Conservation (phyloP, 1,139 yeast genomes). For the Sugiyamaella sp. region DNA sequence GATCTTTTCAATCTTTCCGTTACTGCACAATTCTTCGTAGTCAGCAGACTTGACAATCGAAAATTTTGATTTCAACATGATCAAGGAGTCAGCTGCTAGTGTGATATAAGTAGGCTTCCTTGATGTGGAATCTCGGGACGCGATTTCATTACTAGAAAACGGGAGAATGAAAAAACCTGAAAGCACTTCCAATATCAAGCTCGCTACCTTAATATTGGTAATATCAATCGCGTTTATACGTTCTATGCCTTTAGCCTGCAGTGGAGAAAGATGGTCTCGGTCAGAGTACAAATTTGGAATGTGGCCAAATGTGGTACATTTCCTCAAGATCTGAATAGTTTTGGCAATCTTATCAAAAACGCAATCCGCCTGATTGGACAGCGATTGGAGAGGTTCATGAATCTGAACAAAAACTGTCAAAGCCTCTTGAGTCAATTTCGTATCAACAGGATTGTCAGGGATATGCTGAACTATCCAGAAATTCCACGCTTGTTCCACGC, state of each 20-base stretch:
- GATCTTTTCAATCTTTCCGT: conserved; percentile 49
- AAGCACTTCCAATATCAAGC: conserved; percentile 28
- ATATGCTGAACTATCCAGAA: conserved; percentile 64
- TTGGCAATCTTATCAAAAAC: conserved; percentile 26
- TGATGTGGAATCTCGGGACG: conserved; percentile 26
- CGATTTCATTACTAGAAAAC: conserved; percentile 41
- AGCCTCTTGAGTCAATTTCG: conserved; percentile 37
- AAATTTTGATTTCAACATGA: conserved; percentile 48
- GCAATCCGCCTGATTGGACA: conserved; percentile 24
- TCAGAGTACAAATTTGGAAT: conserved; percentile 42
- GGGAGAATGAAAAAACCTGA: conserved; percentile 34
- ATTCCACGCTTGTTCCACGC: conserved; percentile 52
- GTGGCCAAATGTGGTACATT: conserved; percentile 34
- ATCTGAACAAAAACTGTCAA: conserved; percentile 37
- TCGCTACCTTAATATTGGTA: conserved; percentile 14
- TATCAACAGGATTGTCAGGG: conserved; percentile 37
- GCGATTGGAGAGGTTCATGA: conserved; percentile 32
- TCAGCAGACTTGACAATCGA: conserved; percentile 31
- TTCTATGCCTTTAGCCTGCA: conserved; percentile 39
- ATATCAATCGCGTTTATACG: conserved; percentile 31
- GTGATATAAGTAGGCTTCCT: conserved; percentile 72
- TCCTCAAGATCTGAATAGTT: conserved; percentile 29
- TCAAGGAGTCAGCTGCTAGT: conserved; percentile 56
- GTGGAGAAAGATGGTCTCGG: conserved; percentile 39
- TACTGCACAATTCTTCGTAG: conserved; percentile 47